Evolutionary conservation across 345 rosid species (phyloP), one percentile per base, ranked within the genome.

Genomic region (Excoecaria cochinchinensis): DNA sequence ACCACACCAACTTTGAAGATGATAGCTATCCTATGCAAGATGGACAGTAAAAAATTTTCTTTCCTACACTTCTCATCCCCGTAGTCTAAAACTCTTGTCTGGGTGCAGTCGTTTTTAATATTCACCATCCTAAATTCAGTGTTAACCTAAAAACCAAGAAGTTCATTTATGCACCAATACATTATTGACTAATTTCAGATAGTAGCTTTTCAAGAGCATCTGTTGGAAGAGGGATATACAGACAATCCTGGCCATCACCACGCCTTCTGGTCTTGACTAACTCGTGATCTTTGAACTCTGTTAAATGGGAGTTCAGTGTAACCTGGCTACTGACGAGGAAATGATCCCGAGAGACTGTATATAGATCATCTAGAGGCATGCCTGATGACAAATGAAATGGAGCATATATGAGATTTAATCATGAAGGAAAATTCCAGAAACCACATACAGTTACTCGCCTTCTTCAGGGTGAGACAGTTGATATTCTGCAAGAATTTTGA

Each of bases 221-320:
- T 0, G 81, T 65, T 10, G 98, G 51, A 57, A 95, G 97, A 75
- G 92, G 92, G 74, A 93, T 86, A 64, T 76, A 80, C 59, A 93
- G 81, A 89, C 98, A 93, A 77, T 93, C 99, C 82, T 93, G 98
- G 53, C 98, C 98, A 80, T 95, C 98, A 0, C 86, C 66, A 73
- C 85, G 81, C 85, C 90, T 87, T 83, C 80, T 87, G 57, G 85
- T 89, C 87, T 91, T 95, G 50, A 95, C 94, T 71, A 95, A 84
- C 67, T 93, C 98, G 19, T 91, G 98, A 83, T 95, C 99, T 84
- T 91, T 95, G 78, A 91, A 91, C 74, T 95, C 99, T 8, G 92
- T 91, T 85, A 95, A 82, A 82, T 95, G 97, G 38, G 98, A 89
- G 77, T 90, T 93, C 69, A 95, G 79, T 21, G 98, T 89, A 65